Conservation (phyloP, 2,329 filamentous ascomycete species). For the Aspergillus oerlinghausenensis region DNA sequence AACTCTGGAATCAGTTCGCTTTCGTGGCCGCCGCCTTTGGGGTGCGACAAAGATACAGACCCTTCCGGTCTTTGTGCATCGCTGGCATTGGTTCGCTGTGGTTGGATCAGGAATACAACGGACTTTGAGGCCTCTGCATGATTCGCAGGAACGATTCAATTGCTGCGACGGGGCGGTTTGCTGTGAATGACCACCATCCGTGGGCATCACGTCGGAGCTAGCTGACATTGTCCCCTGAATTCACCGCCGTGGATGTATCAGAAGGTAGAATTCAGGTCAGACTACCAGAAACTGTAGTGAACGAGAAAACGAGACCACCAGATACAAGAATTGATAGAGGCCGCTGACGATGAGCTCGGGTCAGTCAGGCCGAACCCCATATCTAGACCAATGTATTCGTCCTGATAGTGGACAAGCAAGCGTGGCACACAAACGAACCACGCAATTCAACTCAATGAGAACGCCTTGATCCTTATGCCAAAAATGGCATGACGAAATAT, state of each 20-base stretch:
- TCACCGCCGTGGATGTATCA: neutral
- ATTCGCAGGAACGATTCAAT: conserved; percentile 35
- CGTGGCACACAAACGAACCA: neutral
- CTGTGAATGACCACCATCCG: conserved; percentile 16
- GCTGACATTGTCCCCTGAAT: conserved; percentile 22
- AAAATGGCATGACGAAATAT: neutral
- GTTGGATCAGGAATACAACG: conserved; percentile 30
- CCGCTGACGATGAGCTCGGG: neutral
- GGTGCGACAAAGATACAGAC: conserved; percentile 33
- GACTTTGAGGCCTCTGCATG: conserved; percentile 34
- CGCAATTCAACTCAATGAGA: neutral
- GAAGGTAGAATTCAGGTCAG: neutral
- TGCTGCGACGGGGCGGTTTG: conserved; percentile 21
- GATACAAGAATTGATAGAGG: neutral
- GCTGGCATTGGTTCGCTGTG: conserved; percentile 32
- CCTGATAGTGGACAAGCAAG: neutral
- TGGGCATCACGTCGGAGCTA: conserved; percentile 16
- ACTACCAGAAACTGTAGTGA: neutral
- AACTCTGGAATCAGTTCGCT: conserved; percentile 34
- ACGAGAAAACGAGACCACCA: neutral
- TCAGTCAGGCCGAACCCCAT: neutral
- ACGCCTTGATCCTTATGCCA: neutral
- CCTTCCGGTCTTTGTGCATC: conserved; percentile 32
- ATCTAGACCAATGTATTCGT: neutral
- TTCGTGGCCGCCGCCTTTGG: conserved; percentile 33